phyloP scores from a whole-genome alignment of 139 green algal species.

The Chlamydomonas eustigma region DNA sequence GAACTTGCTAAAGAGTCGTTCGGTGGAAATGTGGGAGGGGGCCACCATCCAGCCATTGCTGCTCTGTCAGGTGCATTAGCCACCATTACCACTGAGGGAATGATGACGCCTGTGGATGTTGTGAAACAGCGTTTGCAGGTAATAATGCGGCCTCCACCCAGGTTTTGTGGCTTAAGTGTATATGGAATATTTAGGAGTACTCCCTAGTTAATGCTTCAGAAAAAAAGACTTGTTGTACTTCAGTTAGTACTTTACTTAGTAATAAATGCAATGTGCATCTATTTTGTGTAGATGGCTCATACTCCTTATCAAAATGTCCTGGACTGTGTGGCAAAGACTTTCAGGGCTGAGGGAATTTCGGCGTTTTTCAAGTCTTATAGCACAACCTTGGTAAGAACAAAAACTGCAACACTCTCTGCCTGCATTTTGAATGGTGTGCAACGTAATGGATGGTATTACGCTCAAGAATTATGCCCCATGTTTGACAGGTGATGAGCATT shows the following conservation, averaged over 20 bases:
- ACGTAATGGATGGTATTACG: too few relatives aligned
- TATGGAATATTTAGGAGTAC: too few relatives aligned
- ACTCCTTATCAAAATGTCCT: conserved; percentile 38
- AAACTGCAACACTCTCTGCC: too few relatives aligned
- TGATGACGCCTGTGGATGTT: conserved; percentile 85
- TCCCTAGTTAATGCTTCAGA: too few relatives aligned
- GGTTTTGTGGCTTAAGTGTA: conserved; percentile 4
- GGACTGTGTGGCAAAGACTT: conserved; percentile 62
- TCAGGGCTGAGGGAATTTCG: conserved; percentile 64
- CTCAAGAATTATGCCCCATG: too few relatives aligned
- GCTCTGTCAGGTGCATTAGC: conserved; percentile 63
- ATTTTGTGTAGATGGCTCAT: conserved; percentile 42
- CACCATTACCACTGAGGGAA: conserved; percentile 80
- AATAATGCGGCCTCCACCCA: not conserved
- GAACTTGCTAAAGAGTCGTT: conserved; percentile 79
- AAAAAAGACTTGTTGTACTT: too few relatives aligned
- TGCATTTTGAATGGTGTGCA: too few relatives aligned
- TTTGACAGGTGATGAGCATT: conserved; percentile 90
- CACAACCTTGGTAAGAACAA: conserved; percentile 75
- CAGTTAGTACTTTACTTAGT: too few relatives aligned
- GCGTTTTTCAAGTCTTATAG: conserved; percentile 89
- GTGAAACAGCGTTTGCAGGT: conserved; percentile 93
- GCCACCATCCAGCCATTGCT: conserved; percentile 53
- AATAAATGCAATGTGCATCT: conserved; percentile 5
- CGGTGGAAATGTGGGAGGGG: conserved; percentile 48